phyloP scores from a whole-genome alignment of 2,329 filamentous ascomycete species.

The Cladophialophora psammophila region DNA sequence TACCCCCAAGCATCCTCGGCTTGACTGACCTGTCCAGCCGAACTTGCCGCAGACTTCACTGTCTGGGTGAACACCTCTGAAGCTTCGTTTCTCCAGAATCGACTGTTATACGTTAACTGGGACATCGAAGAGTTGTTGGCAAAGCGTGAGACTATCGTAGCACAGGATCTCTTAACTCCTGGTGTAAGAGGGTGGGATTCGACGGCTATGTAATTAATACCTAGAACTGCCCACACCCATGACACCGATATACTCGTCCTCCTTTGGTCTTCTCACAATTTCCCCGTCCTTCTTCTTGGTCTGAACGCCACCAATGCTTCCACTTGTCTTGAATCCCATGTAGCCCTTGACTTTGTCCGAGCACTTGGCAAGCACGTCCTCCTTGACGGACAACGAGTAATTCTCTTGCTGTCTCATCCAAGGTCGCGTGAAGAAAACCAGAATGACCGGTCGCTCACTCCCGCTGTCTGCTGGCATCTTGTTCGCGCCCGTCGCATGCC shows the following conservation, averaged over 20 bases:
- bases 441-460: conserved; percentile 22
- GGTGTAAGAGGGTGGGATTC: conserved; percentile 7
- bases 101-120: conserved; percentile 15
- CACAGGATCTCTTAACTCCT: conserved; percentile 2
- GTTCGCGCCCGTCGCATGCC: conserved; percentile 27
- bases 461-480: conserved; percentile 20
- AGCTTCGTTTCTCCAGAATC: conserved; percentile 5
- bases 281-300: conserved; percentile 14
- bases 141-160: conserved; percentile 8
- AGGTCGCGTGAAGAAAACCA: conserved; percentile 21
- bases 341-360: conserved; percentile 23
- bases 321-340: conserved; percentile 21
- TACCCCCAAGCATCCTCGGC: background rate
- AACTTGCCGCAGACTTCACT: conserved; percentile 13
- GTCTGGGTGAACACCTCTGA: conserved; percentile 13
- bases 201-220: conserved; percentile 11
- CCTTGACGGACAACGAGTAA: conserved; percentile 18
- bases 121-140: conserved; percentile 11
- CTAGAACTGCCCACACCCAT: conserved; percentile 16
- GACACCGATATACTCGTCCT: conserved; percentile 22
- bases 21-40: conserved; percentile 13
- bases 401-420: conserved; percentile 30
- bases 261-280: conserved; percentile 19
- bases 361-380: conserved; percentile 21
- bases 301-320: conserved; percentile 25